These are phyloP conservation scores for Gaertneriomyces semiglobifer DNA, from an alignment of 192 early-diverging fungal species.

Conservation along the genomic window DNA sequence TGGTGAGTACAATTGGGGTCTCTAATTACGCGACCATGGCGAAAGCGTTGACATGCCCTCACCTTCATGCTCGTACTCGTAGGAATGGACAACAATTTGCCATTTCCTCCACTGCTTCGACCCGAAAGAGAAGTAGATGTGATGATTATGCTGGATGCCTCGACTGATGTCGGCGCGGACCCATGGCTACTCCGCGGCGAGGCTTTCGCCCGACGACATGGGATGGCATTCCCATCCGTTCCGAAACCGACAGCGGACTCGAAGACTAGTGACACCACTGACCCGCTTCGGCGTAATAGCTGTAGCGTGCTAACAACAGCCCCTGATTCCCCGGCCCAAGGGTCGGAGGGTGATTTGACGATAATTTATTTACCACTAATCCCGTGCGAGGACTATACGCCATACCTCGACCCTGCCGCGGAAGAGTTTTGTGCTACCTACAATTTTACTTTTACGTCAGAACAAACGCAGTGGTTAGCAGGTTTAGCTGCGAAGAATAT, in stretches of 20 bases:
- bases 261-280: background rate
- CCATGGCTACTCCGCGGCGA: slow-evolving; percentile 33
- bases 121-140: slow-evolving; percentile 30
- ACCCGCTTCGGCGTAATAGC: background rate
- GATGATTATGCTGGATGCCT: slow-evolving; percentile 33
- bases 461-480: background rate
- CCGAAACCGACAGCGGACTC: slow-evolving; percentile 2
- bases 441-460: slow-evolving; percentile 21
- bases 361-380: slow-evolving; percentile 20
- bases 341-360: background rate
- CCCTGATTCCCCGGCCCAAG: background rate
- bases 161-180: slow-evolving; percentile 27
- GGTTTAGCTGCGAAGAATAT: slow-evolving; percentile 11
- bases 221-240: slow-evolving; percentile 5
- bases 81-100: slow-evolving; percentile 45
- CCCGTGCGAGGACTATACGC: background rate
- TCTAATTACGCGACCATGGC: too few species aligned
- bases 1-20: background rate
- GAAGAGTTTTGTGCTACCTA: slow-evolving; percentile 12
- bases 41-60: too few species aligned
- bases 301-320: background rate
- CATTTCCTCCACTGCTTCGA: slow-evolving; percentile 37
- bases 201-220: slow-evolving; percentile 8
- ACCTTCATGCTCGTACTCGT: background rate
- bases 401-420: slow-evolving; percentile 8